Evolutionary conservation across 495 filamentous ascomycete species (phyloP).

Genomic region (Penicillium coffeae): DNA sequence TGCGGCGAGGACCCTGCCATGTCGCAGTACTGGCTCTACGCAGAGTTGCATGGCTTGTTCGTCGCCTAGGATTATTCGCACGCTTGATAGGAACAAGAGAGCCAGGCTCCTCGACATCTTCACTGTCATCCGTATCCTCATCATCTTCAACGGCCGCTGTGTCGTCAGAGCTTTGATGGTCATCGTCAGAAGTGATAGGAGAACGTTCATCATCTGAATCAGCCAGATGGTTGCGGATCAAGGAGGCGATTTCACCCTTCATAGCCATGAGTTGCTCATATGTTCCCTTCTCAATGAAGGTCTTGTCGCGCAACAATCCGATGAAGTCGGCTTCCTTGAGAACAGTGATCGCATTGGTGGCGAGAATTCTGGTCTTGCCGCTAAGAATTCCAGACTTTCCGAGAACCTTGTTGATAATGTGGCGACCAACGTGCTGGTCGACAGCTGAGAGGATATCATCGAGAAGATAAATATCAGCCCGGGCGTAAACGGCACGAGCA

Average conservation of each 20-base stretch:
- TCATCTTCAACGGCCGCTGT: constrained; percentile 49
- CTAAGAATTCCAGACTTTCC: constrained; percentile 77
- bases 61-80: constrained; percentile 48
- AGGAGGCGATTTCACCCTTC: constrained; percentile 82
- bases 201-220: constrained; percentile 59
- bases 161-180: constrained; percentile 49
- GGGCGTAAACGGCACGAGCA: constrained; percentile 92
- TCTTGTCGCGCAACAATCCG: constrained; percentile 74
- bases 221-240: constrained; percentile 74
- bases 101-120: constrained; percentile 69
- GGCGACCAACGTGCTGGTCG: constrained; percentile 94
- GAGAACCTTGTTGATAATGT: constrained; percentile 90
- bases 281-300: constrained; percentile 80
- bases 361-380: constrained; percentile 87
- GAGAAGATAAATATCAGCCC: constrained; percentile 93
- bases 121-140: constrained; percentile 59
- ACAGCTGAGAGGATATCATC: constrained; percentile 95
- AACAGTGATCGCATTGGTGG: constrained; percentile 94
- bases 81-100: constrained; percentile 67
- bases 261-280: constrained; percentile 89
- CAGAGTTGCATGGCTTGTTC: constrained; percentile 69
- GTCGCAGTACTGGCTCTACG: constrained; percentile 88
- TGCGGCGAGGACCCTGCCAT: constrained; percentile 80
- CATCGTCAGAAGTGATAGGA: constrained; percentile 49
- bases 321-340: constrained; percentile 85